Base-by-base conservation (phyloP, 1,139 yeast species). In the Debaryomyces psychrophilus region DNA sequence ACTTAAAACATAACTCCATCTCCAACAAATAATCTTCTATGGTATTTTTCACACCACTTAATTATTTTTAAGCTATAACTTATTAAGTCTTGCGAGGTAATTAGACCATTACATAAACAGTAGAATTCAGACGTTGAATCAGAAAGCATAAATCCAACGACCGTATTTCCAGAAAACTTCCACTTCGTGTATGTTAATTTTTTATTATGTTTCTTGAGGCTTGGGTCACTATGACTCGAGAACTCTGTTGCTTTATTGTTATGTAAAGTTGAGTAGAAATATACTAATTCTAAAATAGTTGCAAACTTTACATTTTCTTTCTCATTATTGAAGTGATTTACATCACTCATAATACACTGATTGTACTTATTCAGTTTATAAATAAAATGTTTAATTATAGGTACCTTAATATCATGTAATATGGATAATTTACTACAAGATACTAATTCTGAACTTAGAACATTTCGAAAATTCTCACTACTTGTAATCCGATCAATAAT, bases 341-440 rank as follows among this genome's bases (percentile, higher is more conserved):
- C 43, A 29, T 65, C 67, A 51, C 69, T 68, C 63, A 67, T 64
- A 12, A 71, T 51, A 47, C 59, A 71, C 49, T 71, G 77, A 40
- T 69, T 62, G 47, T 81, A 78, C 20, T 68, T 68, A 50, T 81
- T 84, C 41, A 89, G 79, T 63, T 87, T 90, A 70, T 82, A 90
- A 23, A 90, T 75, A 61, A 93, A 93, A 67, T 92, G 97, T 50
- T 83, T 81, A 18, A 90, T 76, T 44, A 79, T 64, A 0, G 87
- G 86, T 0, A 82, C 85, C 11, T 81, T 79, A 22, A 82, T 73
- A 47, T 82, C 87, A 3, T 54, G 50, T n/a, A 55, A 31, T 11
- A 69, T 56, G 15, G 66, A 60, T 8, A 61, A 50, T 6, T 49
- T 51, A 3, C 41, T 43, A 5, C 65, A 55, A 7, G 46, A 43